These are phyloP conservation scores for Trichoderma gracile DNA, from an alignment of 2,329 filamentous ascomycete genomes.

Conservation along the genomic window DNA sequence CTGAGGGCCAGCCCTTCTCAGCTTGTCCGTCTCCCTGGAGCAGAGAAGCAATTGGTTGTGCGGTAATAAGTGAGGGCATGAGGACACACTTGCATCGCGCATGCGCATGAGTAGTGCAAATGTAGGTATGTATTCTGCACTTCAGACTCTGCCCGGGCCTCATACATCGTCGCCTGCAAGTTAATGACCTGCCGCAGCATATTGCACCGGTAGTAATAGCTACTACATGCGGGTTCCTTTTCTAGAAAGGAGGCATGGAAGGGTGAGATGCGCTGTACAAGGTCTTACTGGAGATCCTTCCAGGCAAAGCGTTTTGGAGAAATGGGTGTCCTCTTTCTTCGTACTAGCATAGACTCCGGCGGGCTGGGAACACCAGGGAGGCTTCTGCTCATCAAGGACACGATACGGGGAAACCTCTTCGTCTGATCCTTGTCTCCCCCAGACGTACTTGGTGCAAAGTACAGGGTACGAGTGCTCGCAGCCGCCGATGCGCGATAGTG, in stretches of 20 bases:
- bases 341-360: background rate
- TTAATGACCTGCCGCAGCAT: conserved; percentile 2
- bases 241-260: conserved; percentile 22
- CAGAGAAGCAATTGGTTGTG: background rate
- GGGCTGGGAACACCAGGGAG: conserved; percentile 12
- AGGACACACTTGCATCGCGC: conserved; percentile 9
- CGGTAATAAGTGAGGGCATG: conserved; percentile 1
- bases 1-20: background rate
- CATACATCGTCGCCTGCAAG: conserved; percentile 16
- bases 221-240: background rate
- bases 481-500: conserved; percentile 15
- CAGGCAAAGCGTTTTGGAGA: conserved; percentile 7
- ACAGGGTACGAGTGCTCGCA: background rate
- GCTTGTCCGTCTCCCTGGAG: background rate
- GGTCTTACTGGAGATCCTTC: conserved; percentile 6
- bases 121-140: background rate
- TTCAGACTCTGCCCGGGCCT: background rate
- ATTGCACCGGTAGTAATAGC: background rate
- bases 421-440: conserved; percentile 2
- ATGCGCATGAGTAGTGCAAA: background rate
- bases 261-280: conserved; percentile 1
- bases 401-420: conserved; percentile 14
- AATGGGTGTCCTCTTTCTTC: no score
- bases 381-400: background rate
- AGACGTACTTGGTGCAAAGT: background rate